Conservation (phyloP, 169 alveolate genomes). For the Amoebophrya sp. region DNA sequence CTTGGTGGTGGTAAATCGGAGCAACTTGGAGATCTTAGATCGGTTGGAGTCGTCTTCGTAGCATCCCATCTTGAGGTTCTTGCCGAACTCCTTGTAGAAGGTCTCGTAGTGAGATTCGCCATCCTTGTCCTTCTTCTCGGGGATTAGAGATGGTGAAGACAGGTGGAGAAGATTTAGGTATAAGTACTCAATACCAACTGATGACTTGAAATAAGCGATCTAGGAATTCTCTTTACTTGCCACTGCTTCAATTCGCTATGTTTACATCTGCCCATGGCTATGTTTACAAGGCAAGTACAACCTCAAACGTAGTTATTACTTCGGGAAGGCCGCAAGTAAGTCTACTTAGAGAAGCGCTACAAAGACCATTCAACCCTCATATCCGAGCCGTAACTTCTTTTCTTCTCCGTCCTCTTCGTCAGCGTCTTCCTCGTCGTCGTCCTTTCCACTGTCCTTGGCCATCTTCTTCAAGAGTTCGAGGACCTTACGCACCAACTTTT, state of each 20-base stretch:
- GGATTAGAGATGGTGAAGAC: too few relatives aligned
- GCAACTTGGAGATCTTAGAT: constrained; percentile 79
- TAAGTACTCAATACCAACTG: too few relatives aligned
- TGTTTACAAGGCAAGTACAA: too few relatives aligned
- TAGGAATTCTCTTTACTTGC: too few relatives aligned
- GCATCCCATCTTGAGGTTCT: constrained; percentile 86
- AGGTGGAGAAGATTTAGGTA: too few relatives aligned
- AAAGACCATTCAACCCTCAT: too few relatives aligned
- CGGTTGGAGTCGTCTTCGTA: constrained; percentile 90
- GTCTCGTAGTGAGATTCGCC: constrained; percentile 60
- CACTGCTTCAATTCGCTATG: too few relatives aligned
- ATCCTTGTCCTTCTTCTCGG: constrained; percentile 60
- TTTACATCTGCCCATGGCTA: too few relatives aligned
- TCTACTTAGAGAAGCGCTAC: neutral
- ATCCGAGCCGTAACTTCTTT: too few relatives aligned
- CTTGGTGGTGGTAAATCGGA: constrained; percentile 78
- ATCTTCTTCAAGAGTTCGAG: constrained; percentile 84
- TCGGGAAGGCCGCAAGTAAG: neutral
- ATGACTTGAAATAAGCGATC: too few relatives aligned
- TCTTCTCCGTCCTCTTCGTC: constrained; percentile 57
- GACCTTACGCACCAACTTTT: constrained; percentile 92
- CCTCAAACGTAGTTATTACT: too few relatives aligned
- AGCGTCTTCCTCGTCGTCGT: constrained; percentile 63
- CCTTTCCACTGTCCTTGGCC: constrained; percentile 74
- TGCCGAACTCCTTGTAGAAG: constrained; percentile 83